These are phyloP conservation scores for Fusarium aywerte DNA, from an alignment of 2,329 filamentous ascomycete genomes.

Conservation along the genomic window DNA sequence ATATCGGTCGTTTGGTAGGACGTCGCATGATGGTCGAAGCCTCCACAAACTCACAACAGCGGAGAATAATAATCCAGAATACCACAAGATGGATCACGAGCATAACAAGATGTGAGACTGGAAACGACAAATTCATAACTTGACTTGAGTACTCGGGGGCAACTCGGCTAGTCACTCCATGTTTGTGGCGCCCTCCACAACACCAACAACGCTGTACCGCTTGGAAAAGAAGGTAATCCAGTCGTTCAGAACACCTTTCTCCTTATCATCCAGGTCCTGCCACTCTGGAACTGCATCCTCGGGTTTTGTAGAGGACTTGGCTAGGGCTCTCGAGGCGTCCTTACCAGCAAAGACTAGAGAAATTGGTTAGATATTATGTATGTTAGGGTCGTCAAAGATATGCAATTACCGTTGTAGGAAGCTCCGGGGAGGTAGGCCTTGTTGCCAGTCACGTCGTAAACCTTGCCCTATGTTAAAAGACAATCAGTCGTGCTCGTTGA, in stretches of 20 bases:
- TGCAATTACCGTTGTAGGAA: constrained; percentile 78
- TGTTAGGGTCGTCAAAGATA: not conserved
- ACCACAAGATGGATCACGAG: not conserved
- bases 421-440: constrained; percentile 84
- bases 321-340: constrained; percentile 92
- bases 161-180: constrained; percentile 53
- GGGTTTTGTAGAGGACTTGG: constrained; percentile 83
- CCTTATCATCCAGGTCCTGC: constrained; percentile 83
- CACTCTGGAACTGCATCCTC: constrained; percentile 88
- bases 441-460: constrained; percentile 95
- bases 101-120: not conserved
- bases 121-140: constrained; percentile 32
- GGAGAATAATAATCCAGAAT: constrained; percentile 32
- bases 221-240: constrained; percentile 98
- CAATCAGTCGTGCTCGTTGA: constrained; percentile 17
- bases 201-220: constrained; percentile 89
- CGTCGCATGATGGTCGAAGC: not conserved
- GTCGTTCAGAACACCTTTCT: constrained; percentile 86
- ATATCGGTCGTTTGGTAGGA: not conserved
- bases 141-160: constrained; percentile 34
- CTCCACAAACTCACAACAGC: constrained; percentile 29
- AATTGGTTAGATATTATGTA: constrained; percentile 12
- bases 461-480: constrained; percentile 72
- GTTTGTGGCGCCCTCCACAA: constrained; percentile 70
- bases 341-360: constrained; percentile 89